phyloP scores from a whole-genome alignment of 2,329 filamentous ascomycete species.

The Colletotrichum limetticola region DNA sequence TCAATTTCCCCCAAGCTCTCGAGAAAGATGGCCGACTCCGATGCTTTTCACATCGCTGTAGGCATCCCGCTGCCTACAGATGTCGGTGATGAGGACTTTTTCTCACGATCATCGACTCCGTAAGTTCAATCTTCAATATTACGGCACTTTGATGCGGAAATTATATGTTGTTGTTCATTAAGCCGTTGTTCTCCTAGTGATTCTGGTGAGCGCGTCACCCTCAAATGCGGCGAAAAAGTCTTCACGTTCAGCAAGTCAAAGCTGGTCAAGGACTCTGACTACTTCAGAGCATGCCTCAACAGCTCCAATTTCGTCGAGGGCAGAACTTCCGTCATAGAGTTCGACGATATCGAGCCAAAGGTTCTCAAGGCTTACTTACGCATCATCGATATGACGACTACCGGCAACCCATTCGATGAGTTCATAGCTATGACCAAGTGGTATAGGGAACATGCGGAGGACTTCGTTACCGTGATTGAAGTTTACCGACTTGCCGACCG shows the following conservation, averaged over 20 bases:
- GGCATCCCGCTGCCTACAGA: neutral
- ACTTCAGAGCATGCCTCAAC: neutral
- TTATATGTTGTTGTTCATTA: neutral
- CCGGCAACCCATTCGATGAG: too few species aligned
- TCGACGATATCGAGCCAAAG: neutral
- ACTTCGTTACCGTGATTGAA: neutral
- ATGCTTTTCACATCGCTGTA: neutral
- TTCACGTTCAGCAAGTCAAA: neutral
- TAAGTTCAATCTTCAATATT: too few species aligned
- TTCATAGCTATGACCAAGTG: too few species aligned
- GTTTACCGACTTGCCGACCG: neutral
- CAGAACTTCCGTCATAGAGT: neutral
- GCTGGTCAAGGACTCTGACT: neutral
- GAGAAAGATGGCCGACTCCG: neutral
- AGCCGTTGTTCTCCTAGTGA: neutral
- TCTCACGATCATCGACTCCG: too few species aligned
- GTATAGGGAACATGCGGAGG: too few species aligned
- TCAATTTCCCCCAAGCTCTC: neutral
- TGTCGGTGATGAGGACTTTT: too few species aligned
- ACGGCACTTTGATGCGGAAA: too few species aligned
- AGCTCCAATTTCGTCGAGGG: neutral
- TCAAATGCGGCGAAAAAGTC: neutral
- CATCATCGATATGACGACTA: neutral
- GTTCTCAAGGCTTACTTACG: neutral
- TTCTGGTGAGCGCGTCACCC: neutral